Evolutionary conservation across 345 rosid species (phyloP).

Genomic region (Viola odorata): DNA sequence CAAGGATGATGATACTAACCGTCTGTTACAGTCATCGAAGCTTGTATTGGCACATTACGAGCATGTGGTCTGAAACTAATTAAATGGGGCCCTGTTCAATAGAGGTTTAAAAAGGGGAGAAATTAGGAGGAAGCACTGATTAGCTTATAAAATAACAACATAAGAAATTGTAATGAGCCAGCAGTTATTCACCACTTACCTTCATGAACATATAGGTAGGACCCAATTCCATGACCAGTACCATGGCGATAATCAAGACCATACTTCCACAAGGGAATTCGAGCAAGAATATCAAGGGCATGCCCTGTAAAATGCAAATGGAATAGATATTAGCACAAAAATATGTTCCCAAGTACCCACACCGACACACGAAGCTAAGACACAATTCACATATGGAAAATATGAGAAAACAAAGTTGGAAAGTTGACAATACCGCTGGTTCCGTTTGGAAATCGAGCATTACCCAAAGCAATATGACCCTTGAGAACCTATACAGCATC

Average conservation of each 20-base stretch:
- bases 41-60: conserved; percentile 81
- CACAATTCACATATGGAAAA: too few relatives aligned
- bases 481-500: conserved; percentile 61
- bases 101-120: conserved; percentile 6
- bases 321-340: too few relatives aligned
- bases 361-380: too few relatives aligned
- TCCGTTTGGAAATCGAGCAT: conserved; percentile 85
- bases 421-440: conserved; percentile 52
- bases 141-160: conserved; percentile 4
- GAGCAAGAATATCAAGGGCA: conserved; percentile 88
- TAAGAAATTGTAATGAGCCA: conserved; percentile 1
- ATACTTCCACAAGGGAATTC: conserved; percentile 78
- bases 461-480: conserved; percentile 89
- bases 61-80: conserved; percentile 85
- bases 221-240: conserved; percentile 98
- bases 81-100: conserved; percentile 79
- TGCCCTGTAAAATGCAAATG: conserved; percentile 43
- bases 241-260: conserved; percentile 98
- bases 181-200: conserved; percentile 39
- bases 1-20: conserved; percentile 42
- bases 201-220: conserved; percentile 94
- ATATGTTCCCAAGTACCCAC: too few relatives aligned
- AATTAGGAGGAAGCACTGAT: background rate
- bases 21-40: conserved; percentile 97
- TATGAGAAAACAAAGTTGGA: too few relatives aligned